phyloP scores from a whole-genome alignment of 2,329 filamentous ascomycete species.

The Aspergillus nomiae region DNA sequence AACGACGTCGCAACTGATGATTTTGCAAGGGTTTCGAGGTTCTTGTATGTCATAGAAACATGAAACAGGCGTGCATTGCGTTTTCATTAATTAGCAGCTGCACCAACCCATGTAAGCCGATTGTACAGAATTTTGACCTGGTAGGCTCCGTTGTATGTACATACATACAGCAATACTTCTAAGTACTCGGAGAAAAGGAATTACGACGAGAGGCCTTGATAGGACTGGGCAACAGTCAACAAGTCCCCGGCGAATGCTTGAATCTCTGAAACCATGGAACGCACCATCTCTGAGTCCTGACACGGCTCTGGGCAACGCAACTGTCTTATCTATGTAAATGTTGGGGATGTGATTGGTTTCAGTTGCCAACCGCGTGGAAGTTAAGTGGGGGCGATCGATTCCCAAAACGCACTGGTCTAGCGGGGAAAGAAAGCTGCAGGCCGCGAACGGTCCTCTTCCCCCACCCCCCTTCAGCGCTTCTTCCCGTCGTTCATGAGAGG shows the following conservation, averaged over 20 bases:
- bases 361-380: not conserved
- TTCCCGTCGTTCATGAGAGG: not conserved
- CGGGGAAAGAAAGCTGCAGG: not conserved
- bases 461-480: not conserved
- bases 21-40: not conserved
- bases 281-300: not conserved
- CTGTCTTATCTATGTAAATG: not conserved
- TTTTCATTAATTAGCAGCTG: not conserved
- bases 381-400: not conserved
- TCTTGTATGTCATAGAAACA: not conserved
- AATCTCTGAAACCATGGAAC: not conserved
- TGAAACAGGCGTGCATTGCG: not conserved
- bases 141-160: not conserved
- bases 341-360: not conserved
- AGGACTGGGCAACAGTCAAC: not conserved
- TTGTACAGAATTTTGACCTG: not conserved
- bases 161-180: no score
- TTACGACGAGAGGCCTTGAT: not conserved
- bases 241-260: not conserved
- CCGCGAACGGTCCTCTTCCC: constrained; percentile 1
- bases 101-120: not conserved
- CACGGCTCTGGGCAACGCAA: not conserved
- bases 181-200: not conserved
- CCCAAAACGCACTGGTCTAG: not conserved
- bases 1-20: not conserved